Percentiles rank a stretch among this genome's conserved stretches.
Evolutionary conservation across 805 yeast genomes (phyloP).

Genomic region (Wickerhamomyces sydowiorum): DNA sequence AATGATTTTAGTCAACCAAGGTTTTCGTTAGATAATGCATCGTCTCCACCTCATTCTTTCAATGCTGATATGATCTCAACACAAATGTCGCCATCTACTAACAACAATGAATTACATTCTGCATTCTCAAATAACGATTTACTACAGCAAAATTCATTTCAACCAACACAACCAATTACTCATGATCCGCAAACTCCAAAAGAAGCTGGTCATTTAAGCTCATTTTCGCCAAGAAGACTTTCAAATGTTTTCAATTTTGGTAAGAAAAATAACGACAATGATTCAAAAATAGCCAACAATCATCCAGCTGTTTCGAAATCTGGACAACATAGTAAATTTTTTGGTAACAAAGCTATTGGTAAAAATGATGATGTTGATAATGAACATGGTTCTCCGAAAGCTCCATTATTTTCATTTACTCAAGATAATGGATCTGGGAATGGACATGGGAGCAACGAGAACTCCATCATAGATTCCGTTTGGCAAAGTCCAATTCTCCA

Average conservation of each 20-base stretch:
- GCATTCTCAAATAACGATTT: slow-evolving; percentile 14
- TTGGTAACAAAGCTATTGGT: slow-evolving; percentile 11
- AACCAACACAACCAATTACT: slow-evolving; percentile 2
- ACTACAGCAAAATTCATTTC: background rate
- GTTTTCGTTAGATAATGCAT: slow-evolving; percentile 11
- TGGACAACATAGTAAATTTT: slow-evolving; percentile 20
- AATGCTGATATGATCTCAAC: slow-evolving; percentile 17
- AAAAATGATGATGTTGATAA: background rate
- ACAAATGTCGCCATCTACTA: slow-evolving; percentile 18
- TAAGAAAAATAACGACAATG: slow-evolving; percentile 9
- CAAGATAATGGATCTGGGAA: background rate
- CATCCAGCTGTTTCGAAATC: background rate
- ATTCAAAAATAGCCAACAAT: background rate
- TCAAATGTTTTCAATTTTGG: slow-evolving; percentile 25
- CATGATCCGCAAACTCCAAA: slow-evolving; percentile 11
- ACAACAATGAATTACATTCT: slow-evolving; percentile 17
- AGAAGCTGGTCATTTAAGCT: slow-evolving; percentile 11
- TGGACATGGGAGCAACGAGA: background rate
- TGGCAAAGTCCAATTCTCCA: slow-evolving; percentile 8
- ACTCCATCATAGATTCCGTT: slow-evolving; percentile 9
- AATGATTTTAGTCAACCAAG: slow-evolving; percentile 12
- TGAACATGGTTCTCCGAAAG: too few relatives aligned
- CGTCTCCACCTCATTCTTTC: slow-evolving; percentile 15
- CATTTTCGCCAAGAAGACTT: slow-evolving; percentile 26
- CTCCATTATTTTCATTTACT: slow-evolving; percentile 1